phyloP scores from a whole-genome alignment of 1,139 yeast species.

The Scheffersomyces cryptocercus region DNA sequence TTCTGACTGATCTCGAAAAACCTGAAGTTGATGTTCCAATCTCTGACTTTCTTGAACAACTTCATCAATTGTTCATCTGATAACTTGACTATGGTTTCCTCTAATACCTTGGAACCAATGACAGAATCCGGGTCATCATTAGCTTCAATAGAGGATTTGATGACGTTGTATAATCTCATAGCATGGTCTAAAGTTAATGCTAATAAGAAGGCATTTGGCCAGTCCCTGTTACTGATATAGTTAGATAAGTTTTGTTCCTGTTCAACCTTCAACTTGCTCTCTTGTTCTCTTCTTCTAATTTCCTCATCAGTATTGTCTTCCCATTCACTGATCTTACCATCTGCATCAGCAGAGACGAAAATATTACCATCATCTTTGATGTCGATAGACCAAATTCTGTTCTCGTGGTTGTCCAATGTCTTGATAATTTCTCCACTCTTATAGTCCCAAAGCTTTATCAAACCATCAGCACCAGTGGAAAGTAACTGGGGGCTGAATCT shows the following conservation, averaged over 20 bases:
- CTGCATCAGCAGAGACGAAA: slow-evolving; percentile 89
- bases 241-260: slow-evolving; percentile 85
- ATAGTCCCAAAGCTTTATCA: slow-evolving; percentile 86
- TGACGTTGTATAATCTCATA: slow-evolving; percentile 73
- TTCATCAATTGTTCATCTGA: slow-evolving; percentile 58
- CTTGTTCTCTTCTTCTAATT: slow-evolving; percentile 38
- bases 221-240: slow-evolving; percentile 67
- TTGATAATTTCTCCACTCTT: slow-evolving; percentile 68
- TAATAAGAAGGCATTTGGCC: slow-evolving; percentile 84
- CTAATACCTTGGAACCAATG: slow-evolving; percentile 65
- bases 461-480: slow-evolving; percentile 92
- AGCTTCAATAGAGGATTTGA: slow-evolving; percentile 50
- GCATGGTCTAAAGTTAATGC: slow-evolving; percentile 88
- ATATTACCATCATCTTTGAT: slow-evolving; percentile 68
- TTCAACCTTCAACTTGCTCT: slow-evolving; percentile 64
- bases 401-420: slow-evolving; percentile 88
- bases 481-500: slow-evolving; percentile 63
- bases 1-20: slow-evolving; percentile 81
- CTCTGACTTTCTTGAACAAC: slow-evolving; percentile 75
- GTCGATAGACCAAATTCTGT: slow-evolving; percentile 90
- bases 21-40: slow-evolving; percentile 92
- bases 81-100: slow-evolving; percentile 59
- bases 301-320: slow-evolving; percentile 78
- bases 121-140: slow-evolving; percentile 49
- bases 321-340: slow-evolving; percentile 90